Conservation (phyloP, 371 early-diverging fungal species). For the Parasitella parasitica region DNA sequence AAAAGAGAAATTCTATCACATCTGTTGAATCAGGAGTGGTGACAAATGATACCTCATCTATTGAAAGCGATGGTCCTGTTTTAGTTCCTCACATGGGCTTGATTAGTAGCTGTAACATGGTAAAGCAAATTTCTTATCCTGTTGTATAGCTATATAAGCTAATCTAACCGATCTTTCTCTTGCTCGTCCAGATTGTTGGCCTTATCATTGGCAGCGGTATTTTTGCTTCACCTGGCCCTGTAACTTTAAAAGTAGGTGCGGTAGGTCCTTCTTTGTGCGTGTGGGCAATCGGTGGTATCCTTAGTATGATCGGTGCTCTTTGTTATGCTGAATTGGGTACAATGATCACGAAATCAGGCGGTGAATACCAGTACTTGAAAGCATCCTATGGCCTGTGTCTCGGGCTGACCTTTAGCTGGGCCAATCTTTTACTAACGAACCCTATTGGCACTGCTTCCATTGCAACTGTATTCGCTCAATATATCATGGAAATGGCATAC, state of each 20-base stretch:
- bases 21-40: slow-evolving; percentile 15
- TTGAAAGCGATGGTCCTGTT: neutral
- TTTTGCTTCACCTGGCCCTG: slow-evolving; percentile 63
- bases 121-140: too few species aligned
- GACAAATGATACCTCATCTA: neutral
- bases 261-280: slow-evolving; percentile 50
- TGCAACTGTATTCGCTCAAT: slow-evolving; percentile 57
- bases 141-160: neutral
- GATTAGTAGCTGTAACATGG: slow-evolving; percentile 37
- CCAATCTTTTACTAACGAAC: slow-evolving; percentile 31
- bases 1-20: slow-evolving; percentile 24
- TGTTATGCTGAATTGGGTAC: slow-evolving; percentile 72
- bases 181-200: slow-evolving; percentile 52
- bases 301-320: slow-evolving; percentile 55
- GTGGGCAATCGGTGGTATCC: slow-evolving; percentile 55
- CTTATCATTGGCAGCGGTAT: slow-evolving; percentile 64
- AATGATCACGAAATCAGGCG: slow-evolving; percentile 53
- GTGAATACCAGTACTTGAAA: slow-evolving; percentile 50
- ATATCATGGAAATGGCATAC: slow-evolving; percentile 44
- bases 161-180: neutral
- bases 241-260: slow-evolving; percentile 43
- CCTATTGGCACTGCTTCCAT: slow-evolving; percentile 56
- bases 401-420: slow-evolving; percentile 34
- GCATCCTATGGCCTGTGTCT: slow-evolving; percentile 30
- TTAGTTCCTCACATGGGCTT: slow-evolving; percentile 39